phyloP scores from a whole-genome alignment of 768 basidiomycete genomes.

The Fibroporia radiculosa region DNA sequence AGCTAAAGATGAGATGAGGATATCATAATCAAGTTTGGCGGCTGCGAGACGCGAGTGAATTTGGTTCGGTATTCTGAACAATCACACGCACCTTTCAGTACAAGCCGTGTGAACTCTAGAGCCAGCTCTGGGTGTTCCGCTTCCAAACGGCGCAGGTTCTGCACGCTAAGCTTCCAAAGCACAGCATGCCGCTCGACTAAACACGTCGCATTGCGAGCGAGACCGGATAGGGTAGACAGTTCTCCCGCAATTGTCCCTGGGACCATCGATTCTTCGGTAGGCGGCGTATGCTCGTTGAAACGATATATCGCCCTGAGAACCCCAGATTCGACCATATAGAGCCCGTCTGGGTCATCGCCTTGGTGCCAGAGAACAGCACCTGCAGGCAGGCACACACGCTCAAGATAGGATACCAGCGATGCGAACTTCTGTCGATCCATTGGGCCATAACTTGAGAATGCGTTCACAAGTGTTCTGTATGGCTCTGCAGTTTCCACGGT shows the following conservation, averaged over 20 bases:
- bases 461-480: constrained; percentile 64
- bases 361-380: constrained; percentile 69
- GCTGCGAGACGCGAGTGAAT: constrained; percentile 34
- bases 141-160: constrained; percentile 55
- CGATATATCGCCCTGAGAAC: constrained; percentile 75
- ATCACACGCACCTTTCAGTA: constrained; percentile 57
- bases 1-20: constrained; percentile 50
- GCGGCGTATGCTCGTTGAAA: constrained; percentile 60
- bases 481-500: constrained; percentile 47
- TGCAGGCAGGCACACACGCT: constrained; percentile 46
- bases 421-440: constrained; percentile 49
- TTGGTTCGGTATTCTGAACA: not conserved
- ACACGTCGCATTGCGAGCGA: constrained; percentile 79
- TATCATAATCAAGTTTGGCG: constrained; percentile 60
- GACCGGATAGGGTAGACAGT: constrained; percentile 72
- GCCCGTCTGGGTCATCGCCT: constrained; percentile 68
- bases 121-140: constrained; percentile 59
- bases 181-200: constrained; percentile 70
- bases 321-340: constrained; percentile 87
- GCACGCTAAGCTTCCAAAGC: constrained; percentile 71
- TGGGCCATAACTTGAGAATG: constrained; percentile 68
- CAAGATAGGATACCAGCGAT: constrained; percentile 65
- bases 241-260: constrained; percentile 91
- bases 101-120: constrained; percentile 54
- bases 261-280: constrained; percentile 87